Conservation (phyloP, 1,139 yeast genomes). For the Pichia sp. region DNA sequence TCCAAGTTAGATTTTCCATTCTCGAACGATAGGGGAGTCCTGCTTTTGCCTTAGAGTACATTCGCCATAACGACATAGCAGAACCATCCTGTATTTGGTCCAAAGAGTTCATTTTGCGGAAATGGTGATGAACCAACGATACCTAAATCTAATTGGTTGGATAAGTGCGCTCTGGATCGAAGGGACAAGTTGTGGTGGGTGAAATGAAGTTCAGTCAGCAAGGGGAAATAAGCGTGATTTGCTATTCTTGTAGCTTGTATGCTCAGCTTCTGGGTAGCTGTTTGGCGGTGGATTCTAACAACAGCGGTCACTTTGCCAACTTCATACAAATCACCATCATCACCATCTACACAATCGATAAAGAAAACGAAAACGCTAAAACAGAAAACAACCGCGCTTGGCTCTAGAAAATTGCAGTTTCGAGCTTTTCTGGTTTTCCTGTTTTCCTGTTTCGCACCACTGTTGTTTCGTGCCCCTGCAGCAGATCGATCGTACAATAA, state of each 20-base stretch:
- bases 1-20: constrained; percentile 80
- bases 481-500: too few relatives aligned
- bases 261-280: too few relatives aligned
- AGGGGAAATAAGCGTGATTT: neutral
- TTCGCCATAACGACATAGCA: constrained; percentile 68
- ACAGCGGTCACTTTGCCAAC: neutral
- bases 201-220: neutral
- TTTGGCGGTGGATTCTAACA: neutral
- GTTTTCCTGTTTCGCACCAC: too few relatives aligned
- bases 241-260: too few relatives aligned
- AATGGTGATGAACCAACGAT: neutral
- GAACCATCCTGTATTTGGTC: constrained; percentile 29
- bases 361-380: too few relatives aligned
- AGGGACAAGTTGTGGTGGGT: neutral
- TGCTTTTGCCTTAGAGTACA: constrained; percentile 73
- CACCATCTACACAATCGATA: neutral
- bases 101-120: constrained; percentile 6
- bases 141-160: neutral
- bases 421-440: too few relatives aligned
- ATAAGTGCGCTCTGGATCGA: neutral
- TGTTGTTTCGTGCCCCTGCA: too few relatives aligned
- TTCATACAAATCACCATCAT: neutral
- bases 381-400: too few relatives aligned
- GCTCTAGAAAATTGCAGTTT: too few relatives aligned
- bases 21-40: constrained; percentile 68